A percentile compares a stretch with the other conserved stretches of the same genome.
phyloP scores from a whole-genome alignment of 805 yeast genomes.

The Brettanomyces bruxellensis region DNA sequence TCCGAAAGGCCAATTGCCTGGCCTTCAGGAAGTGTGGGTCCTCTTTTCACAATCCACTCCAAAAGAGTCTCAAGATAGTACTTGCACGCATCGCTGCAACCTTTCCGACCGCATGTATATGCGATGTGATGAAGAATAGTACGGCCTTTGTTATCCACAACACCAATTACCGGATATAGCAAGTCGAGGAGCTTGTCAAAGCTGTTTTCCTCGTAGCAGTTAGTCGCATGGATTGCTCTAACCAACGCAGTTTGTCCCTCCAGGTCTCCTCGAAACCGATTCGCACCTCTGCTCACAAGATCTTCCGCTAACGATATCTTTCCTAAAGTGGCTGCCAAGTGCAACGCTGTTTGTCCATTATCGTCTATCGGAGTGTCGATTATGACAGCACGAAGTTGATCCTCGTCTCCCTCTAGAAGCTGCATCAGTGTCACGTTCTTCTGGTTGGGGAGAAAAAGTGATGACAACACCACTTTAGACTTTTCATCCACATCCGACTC shows the following conservation, averaged over 20 bases:
- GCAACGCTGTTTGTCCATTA: slow-evolving; percentile 86
- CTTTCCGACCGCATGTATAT: slow-evolving; percentile 66
- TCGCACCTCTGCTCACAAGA: slow-evolving; percentile 59
- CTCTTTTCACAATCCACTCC: slow-evolving; percentile 67
- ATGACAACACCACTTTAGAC: slow-evolving; percentile 34
- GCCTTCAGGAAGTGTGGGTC: slow-evolving; percentile 31
- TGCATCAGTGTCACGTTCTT: slow-evolving; percentile 18
- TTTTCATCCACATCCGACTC: slow-evolving; percentile 19
- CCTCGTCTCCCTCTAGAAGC: slow-evolving; percentile 20
- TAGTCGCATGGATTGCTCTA: slow-evolving; percentile 76
- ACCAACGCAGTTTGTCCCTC: slow-evolving; percentile 84
- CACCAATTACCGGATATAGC: slow-evolving; percentile 63
- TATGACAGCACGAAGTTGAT: slow-evolving; percentile 32
- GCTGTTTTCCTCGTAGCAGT: slow-evolving; percentile 68
- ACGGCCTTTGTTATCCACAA: slow-evolving; percentile 62
- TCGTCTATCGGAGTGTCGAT: slow-evolving; percentile 88
- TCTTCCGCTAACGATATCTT: slow-evolving; percentile 60
- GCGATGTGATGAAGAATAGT: slow-evolving; percentile 85
- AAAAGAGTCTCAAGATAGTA: slow-evolving; percentile 64
- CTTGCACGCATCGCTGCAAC: slow-evolving; percentile 61
- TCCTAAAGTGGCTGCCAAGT: slow-evolving; percentile 93
- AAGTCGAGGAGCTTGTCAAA: slow-evolving; percentile 63
- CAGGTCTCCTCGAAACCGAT: slow-evolving; percentile 63
- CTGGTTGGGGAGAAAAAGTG: slow-evolving; percentile 39
- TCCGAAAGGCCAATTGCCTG: slow-evolving; percentile 42